Base-by-base conservation (phyloP, 2,329 filamentous ascomycete genomes). In the Helotiales sp. region DNA sequence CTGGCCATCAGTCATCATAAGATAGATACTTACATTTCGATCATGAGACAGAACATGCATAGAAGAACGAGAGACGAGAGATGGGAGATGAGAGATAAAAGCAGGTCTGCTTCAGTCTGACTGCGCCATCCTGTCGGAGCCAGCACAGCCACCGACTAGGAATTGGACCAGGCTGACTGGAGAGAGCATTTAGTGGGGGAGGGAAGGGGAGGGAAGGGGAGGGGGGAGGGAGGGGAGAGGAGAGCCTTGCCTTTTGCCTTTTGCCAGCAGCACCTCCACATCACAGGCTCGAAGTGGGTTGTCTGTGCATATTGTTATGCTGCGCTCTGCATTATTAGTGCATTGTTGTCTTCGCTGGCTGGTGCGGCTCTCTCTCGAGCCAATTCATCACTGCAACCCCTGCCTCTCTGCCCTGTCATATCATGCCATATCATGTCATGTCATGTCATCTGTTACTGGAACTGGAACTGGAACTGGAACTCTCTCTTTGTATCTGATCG, bases 101-200 rank as follows among this genome's bases (percentile, higher is more conserved):
- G 20, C 30, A 24, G 8, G n/a, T 54, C 37, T 40, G 37, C 37
- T 20, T n/a, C 6, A 20, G 40, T 45, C 30, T 55, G 54, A 57
- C 54, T 57, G 54, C 54, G 32, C 54, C 54, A 57, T 57, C 54
- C 54, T 57, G 54, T 32, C 1, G 54, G 54, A 40, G 30, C 10
- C 30, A 57, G 54, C 54, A 55, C 54, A 57, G 30, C 54, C 32
- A 37, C 54, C 6, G 30, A n/a, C 52, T 32, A 37, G 52, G 52
- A 55, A 34, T 55, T 55, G 30, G 30, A 32, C 54, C 54, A 57
- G 54, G 54, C 30, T 57, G 54, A 57, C 54, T 57, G 54, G 54
- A 13, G n/a, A 17, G 6, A 6, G 24, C 37, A 34, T 20, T 37
- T 13, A n/a, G 26, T n/a, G 26, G 30, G 26, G 50, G 50, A 47